Base-by-base conservation (phyloP, 495 filamentous ascomycete species). In the Daldinia bambusicola region DNA sequence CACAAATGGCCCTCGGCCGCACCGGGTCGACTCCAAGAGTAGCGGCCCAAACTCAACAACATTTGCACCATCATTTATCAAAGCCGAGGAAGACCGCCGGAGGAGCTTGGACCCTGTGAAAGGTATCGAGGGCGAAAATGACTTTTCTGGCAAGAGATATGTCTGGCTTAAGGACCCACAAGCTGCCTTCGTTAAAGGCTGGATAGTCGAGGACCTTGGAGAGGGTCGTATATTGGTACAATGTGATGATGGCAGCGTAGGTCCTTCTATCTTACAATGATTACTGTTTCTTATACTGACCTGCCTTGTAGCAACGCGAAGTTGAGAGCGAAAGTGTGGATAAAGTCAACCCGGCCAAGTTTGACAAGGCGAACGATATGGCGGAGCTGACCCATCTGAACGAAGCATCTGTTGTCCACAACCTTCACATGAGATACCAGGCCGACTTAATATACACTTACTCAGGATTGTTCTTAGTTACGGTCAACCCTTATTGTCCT, bases 351-450 rank as follows among this genome's bases (percentile, higher is more conserved):
- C 96, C 96, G 26, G 96, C 93, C 61, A 99, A 99, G 76, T 99
- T 99, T 77, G 96, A 99, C 84, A 98, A 95, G 79, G 95, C 95
- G 6, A 92, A 97, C 81, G 96, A 99, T 77, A 99, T 99, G 96
- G 95, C 96, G 2, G 95, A 98, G 80, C 84, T 99, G 72, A 99
- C 96, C 13, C 95, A 98, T 76, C 81, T 99, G 48, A 99, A 99
- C 77, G 96, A 99, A 80, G 91, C 94, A 9, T 98, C 95, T 0
- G 96, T 99, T 64, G 94, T 99, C 36, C 93, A 99, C 80, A 99
- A 99, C 73, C 85, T 99, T 36, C 91, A 97, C 56, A 91, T 91
- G 82, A 84, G 96, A 77, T 98, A 99, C 74, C 93, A 97, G 77
- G 86, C 95, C 10, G 95, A 99, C 76, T 79, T 98, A 37, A 99